These are phyloP conservation scores for Vaccinium darrowii DNA, from an alignment of 148 eudicot species.

Conservation along the genomic window DNA sequence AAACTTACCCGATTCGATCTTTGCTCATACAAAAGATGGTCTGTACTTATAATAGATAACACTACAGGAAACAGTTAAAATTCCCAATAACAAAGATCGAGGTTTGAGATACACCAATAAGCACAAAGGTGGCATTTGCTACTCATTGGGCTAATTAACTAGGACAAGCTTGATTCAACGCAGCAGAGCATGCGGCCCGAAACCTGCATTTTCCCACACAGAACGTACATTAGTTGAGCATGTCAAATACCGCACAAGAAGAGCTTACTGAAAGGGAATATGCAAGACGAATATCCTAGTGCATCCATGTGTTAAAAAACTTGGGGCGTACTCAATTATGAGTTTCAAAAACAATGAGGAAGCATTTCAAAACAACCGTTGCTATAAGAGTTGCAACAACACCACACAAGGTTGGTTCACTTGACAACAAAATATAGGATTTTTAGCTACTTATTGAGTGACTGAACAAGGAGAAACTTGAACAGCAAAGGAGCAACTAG, in stretches of 20 bases:
- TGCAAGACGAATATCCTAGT: neutral
- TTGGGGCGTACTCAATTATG: neutral
- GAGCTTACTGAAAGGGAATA: neutral
- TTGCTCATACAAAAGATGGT: neutral
- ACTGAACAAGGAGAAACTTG: conserved; percentile 2
- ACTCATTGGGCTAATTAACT: neutral
- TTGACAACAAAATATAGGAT: neutral
- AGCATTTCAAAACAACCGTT: neutral
- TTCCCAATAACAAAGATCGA: neutral
- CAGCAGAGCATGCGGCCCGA: conserved; percentile 3
- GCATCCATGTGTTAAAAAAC: neutral
- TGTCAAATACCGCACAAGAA: neutral
- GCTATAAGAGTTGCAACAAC: neutral
- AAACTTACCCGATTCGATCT: neutral
- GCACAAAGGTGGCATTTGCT: neutral
- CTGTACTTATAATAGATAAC: neutral
- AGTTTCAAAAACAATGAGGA: neutral
- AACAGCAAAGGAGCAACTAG: neutral
- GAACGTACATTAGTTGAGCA: neutral
- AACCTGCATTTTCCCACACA: conserved; percentile 15
- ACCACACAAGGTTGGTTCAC: neutral
- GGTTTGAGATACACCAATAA: neutral
- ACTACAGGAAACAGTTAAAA: neutral
- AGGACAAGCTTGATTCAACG: neutral
- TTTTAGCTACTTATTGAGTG: neutral